These are phyloP conservation scores for Boletus rubroflammeus DNA, from an alignment of 768 basidiomycete genomes.

Conservation along the genomic window DNA sequence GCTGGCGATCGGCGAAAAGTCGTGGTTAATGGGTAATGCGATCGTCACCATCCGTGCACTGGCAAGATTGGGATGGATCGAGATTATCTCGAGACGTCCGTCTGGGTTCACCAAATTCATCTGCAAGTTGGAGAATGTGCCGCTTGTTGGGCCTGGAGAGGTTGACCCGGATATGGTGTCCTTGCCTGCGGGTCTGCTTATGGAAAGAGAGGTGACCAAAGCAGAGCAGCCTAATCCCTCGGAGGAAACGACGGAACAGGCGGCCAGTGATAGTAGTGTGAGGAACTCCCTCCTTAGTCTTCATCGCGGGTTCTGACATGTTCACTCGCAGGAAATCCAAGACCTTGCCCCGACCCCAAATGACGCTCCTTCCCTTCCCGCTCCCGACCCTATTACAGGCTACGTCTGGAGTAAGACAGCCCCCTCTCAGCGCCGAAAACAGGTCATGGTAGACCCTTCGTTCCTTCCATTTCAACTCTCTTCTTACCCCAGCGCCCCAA, in stretches of 20 bases:
- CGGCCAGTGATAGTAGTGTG: constrained; percentile 4
- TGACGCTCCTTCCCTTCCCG: constrained; percentile 26
- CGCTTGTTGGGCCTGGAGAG: constrained; percentile 79
- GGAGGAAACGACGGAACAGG: constrained; percentile 15
- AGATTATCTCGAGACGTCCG: constrained; percentile 77
- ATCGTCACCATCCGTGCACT: constrained; percentile 79
- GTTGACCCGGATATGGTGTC: constrained; percentile 76
- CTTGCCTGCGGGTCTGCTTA: constrained; percentile 66
- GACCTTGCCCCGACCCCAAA: constrained; percentile 6
- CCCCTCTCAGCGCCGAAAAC: constrained; percentile 85
- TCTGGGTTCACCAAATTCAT: constrained; percentile 86
- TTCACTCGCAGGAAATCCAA: constrained; percentile 21
- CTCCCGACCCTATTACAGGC: constrained; percentile 73
- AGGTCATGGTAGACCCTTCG: constrained; percentile 79
- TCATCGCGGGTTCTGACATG: constrained; percentile 5
- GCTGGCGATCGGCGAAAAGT: constrained; percentile 54
- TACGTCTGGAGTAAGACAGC: constrained; percentile 87
- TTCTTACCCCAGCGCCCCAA: constrained; percentile 50
- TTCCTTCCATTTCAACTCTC: constrained; percentile 87
- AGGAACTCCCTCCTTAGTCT: neutral
- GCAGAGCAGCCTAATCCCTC: constrained; percentile 28
- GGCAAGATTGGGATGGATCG: constrained; percentile 79
- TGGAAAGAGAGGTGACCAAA: constrained; percentile 52
- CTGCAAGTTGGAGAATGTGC: constrained; percentile 85
- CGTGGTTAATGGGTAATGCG: constrained; percentile 84